Conservation (phyloP, 768 basidiomycete genomes). For the Mycena amicta region DNA sequence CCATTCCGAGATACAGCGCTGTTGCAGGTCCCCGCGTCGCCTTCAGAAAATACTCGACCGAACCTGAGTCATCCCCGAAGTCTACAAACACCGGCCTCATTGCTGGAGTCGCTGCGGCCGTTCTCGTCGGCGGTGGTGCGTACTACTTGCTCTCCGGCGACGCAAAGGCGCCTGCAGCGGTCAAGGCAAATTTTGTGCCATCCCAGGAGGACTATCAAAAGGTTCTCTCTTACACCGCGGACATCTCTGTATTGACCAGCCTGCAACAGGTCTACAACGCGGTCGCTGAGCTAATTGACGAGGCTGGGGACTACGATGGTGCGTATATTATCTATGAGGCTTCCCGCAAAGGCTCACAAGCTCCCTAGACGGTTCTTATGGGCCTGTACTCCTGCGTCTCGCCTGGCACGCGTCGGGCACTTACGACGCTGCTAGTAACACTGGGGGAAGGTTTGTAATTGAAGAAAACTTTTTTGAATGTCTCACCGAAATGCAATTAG, state of each 20-base stretch:
- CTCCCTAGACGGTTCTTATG: slow-evolving; percentile 79
- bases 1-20: slow-evolving; percentile 29
- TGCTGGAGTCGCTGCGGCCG: slow-evolving; percentile 62
- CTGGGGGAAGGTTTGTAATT: slow-evolving; percentile 72
- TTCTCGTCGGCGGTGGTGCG: slow-evolving; percentile 59
- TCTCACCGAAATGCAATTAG: slow-evolving; percentile 37
- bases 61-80: slow-evolving; percentile 45
- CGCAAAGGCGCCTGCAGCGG: slow-evolving; percentile 58
- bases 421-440: slow-evolving; percentile 76
- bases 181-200: slow-evolving; percentile 69
- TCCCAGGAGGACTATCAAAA: slow-evolving; percentile 89
- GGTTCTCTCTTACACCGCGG: slow-evolving; percentile 39
- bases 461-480: slow-evolving; percentile 1
- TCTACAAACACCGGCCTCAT: slow-evolving; percentile 63
- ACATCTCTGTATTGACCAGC: no score
- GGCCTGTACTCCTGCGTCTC: slow-evolving; percentile 83
- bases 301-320: slow-evolving; percentile 88
- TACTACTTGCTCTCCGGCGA: slow-evolving; percentile 63
- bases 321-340: slow-evolving; percentile 24
- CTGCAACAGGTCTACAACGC: slow-evolving; percentile 96
- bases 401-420: slow-evolving; percentile 97
- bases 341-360: slow-evolving; percentile 15
- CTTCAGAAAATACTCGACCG: slow-evolving; percentile 59
- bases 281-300: slow-evolving; percentile 77
- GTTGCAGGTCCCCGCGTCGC: slow-evolving; percentile 37